A percentile compares a stretch with the other conserved stretches of the same genome.
phyloP scores from a whole-genome alignment of 345 rosid genomes.

The Capsella bursapastoris region DNA sequence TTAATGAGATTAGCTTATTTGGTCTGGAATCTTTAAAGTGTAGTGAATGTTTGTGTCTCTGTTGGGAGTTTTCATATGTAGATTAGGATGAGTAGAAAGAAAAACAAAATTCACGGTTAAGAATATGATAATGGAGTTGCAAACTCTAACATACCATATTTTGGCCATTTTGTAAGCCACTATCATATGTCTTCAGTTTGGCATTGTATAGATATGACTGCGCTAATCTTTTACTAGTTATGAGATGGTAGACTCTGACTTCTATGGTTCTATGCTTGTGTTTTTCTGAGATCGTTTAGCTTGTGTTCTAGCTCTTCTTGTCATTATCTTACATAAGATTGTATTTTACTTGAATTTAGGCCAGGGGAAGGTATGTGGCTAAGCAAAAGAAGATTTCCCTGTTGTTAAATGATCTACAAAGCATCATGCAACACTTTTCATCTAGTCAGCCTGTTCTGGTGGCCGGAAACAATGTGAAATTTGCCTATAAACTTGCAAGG shows the following conservation, averaged over 20 bases:
- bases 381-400: slow-evolving; percentile 47
- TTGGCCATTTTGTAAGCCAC: not conserved
- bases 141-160: not conserved
- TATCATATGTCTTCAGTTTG: slow-evolving; percentile 1
- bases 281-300: not conserved
- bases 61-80: not conserved
- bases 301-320: not conserved
- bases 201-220: not conserved
- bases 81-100: not conserved
- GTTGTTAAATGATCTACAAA: slow-evolving; percentile 38
- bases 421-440: slow-evolving; percentile 25
- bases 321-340: slow-evolving; percentile 5
- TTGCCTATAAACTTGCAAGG: slow-evolving; percentile 70
- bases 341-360: slow-evolving; percentile 24
- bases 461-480: slow-evolving; percentile 50
- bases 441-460: slow-evolving; percentile 38
- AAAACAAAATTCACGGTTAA: not conserved
- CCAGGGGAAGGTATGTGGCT: slow-evolving; percentile 24
- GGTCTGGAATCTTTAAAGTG: not conserved
- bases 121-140: not conserved
- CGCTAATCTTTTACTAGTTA: not conserved
- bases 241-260: not conserved
- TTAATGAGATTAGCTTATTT: not conserved
- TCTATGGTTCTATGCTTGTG: slow-evolving; percentile 5
- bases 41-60: not conserved